Conservation (phyloP, 768 basidiomycete genomes). For the Pleurotus salmoneostramineus region DNA sequence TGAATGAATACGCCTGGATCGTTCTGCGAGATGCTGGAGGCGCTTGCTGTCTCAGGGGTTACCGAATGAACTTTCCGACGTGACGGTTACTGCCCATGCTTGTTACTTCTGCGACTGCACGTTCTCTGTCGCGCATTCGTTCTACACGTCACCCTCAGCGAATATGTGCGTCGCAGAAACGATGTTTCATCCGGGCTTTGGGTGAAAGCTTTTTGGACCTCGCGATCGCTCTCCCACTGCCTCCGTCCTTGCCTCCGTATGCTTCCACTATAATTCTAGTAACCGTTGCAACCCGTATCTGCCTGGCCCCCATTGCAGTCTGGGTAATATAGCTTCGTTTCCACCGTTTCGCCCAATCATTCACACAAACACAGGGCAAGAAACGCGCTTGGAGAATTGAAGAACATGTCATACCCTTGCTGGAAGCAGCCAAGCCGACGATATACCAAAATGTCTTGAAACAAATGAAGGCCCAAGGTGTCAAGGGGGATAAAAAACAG, state of each 20-base stretch:
- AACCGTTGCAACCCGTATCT: conserved; percentile 58
- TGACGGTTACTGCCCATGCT: conserved; percentile 1
- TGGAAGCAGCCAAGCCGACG: conserved; percentile 44
- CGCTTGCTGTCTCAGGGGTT: background rate
- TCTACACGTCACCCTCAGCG: background rate
- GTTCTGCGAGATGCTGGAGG: background rate
- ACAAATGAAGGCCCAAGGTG: conserved; percentile 52
- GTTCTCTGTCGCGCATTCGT: background rate
- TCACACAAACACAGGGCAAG: conserved; percentile 42
- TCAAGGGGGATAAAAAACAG: conserved; percentile 50
- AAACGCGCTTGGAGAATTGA: conserved; percentile 56
- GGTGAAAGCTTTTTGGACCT: conserved; percentile 74
- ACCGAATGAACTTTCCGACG: background rate
- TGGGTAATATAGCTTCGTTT: conserved; percentile 47
- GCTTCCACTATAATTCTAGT: conserved; percentile 71
- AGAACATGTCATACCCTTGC: conserved; percentile 54
- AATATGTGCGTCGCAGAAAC: background rate
- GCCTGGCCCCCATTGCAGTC: conserved; percentile 63
- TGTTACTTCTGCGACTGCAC: background rate
- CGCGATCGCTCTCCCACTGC: conserved; percentile 69
- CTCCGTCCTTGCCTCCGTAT: conserved; percentile 65
- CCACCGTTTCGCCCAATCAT: conserved; percentile 15
- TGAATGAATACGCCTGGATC: background rate
- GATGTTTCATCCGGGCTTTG: conserved; percentile 30
- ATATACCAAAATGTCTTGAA: conserved; percentile 38